phyloP scores from a whole-genome alignment of 1,284 basidiomycete species.

The Ganoderma lingzhi region DNA sequence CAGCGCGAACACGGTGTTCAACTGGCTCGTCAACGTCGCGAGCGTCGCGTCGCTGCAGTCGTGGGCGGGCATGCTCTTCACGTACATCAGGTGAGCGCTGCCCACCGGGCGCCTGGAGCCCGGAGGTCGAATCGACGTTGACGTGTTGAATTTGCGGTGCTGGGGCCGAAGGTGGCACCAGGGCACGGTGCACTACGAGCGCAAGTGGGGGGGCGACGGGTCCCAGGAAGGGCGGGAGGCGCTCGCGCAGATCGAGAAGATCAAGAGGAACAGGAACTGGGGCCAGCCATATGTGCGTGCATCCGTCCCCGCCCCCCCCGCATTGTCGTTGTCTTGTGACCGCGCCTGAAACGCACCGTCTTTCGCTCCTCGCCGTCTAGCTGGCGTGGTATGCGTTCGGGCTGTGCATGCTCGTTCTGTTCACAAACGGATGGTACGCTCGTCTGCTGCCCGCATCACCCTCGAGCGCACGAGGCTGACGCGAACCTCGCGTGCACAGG shows the following conservation, averaged over 20 bases:
- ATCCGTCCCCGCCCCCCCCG: no score
- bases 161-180: slow-evolving; percentile 36
- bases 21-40: slow-evolving; percentile 37
- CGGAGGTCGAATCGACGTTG: no score
- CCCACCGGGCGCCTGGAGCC: no score
- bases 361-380: slow-evolving; percentile 15
- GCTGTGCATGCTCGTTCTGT: slow-evolving; percentile 38
- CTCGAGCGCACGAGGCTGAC: background rate
- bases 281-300: slow-evolving; percentile 39
- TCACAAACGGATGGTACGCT: slow-evolving; percentile 40
- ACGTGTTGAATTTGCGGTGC: no score
- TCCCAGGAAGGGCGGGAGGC: slow-evolving; percentile 21
- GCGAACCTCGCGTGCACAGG: slow-evolving; percentile 17
- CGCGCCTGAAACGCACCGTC: no score
- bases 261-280: slow-evolving; percentile 37
- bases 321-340: no score
- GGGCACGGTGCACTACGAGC: slow-evolving; percentile 39
- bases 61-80: slow-evolving; percentile 42
- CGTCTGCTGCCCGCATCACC: no score
- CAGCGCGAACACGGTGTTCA: slow-evolving; percentile 34
- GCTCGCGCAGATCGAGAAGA: slow-evolving; percentile 32
- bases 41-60: slow-evolving; percentile 42
- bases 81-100: slow-evolving; percentile 39
- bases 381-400: slow-evolving; percentile 41
- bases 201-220: slow-evolving; percentile 22